These are phyloP conservation scores for Silene uniflora DNA, from an alignment of 148 eudicot species.

Conservation along the genomic window DNA sequence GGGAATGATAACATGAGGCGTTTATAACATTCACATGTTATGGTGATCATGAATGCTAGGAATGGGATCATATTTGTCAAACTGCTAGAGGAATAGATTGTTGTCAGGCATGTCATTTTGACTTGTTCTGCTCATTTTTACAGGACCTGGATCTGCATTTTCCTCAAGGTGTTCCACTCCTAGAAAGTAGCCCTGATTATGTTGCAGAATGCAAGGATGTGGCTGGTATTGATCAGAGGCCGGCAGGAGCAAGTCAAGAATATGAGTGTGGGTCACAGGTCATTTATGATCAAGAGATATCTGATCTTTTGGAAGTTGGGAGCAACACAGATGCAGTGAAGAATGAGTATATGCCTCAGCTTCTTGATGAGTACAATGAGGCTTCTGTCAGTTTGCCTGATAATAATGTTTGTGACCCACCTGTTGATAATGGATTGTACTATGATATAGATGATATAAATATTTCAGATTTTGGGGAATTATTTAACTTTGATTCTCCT, in stretches of 20 bases:
- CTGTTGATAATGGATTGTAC: constrained; percentile 44
- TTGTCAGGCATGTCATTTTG: not conserved
- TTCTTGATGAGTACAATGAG: constrained; percentile 35
- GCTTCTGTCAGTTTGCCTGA: constrained; percentile 47
- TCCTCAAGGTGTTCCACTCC: constrained; percentile 14
- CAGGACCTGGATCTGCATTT: constrained; percentile 47
- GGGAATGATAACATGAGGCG: not conserved
- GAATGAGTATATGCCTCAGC: constrained; percentile 54
- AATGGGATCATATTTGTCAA: not conserved
- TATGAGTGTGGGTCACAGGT: constrained; percentile 30
- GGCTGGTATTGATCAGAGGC: constrained; percentile 27
- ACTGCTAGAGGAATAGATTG: not conserved
- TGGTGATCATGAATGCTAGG: not conserved
- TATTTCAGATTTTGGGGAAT: constrained; percentile 35
- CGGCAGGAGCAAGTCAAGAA: constrained; percentile 27
- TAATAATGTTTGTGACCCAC: constrained; percentile 28
- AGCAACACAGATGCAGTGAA: constrained; percentile 37
- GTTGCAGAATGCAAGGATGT: constrained; percentile 32
- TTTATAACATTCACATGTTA: not conserved
- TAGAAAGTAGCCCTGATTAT: constrained; percentile 34
- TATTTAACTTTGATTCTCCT: constrained; percentile 38
- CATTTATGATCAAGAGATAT: constrained; percentile 34
- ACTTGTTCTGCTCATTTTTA: constrained; percentile 5
- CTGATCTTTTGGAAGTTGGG: constrained; percentile 32
- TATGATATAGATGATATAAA: constrained; percentile 53